Conservation (phyloP, 2,329 filamentous ascomycete genomes). For the Pyrenophora tritici-repentis region DNA sequence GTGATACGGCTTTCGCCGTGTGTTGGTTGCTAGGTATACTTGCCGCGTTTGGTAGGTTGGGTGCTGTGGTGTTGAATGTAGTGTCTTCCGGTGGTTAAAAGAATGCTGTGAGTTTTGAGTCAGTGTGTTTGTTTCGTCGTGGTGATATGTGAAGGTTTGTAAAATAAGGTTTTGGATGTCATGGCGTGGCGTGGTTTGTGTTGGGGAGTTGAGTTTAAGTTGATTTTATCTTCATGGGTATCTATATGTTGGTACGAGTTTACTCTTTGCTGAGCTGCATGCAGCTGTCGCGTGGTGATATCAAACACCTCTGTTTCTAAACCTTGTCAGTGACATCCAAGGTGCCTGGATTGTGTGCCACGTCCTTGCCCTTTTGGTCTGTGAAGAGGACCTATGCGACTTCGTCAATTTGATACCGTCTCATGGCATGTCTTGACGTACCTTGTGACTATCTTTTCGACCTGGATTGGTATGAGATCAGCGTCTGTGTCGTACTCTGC, state of each 20-base stretch:
- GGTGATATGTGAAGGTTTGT: too few relatives aligned
- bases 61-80: conserved; percentile 4
- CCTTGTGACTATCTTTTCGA: conserved; percentile 50
- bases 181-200: too few relatives aligned
- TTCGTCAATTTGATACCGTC: too few relatives aligned
- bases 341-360: conserved; percentile 49
- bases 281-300: too few relatives aligned
- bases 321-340: conserved; percentile 24
- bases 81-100: conserved; percentile 18
- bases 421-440: conserved; percentile 5
- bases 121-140: too few relatives aligned
- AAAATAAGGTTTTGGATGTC: too few relatives aligned
- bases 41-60: conserved; percentile 8
- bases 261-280: not conserved
- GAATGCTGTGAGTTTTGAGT: not conserved
- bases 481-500: not conserved
- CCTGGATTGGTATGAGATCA: conserved; percentile 23
- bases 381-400: conserved; percentile 44
- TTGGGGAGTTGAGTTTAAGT: too few relatives aligned
- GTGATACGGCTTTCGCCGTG: not conserved
- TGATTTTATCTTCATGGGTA: not conserved
- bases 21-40: not conserved
- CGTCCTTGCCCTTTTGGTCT: conserved; percentile 49
- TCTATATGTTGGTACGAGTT: not conserved
- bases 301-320: not conserved